Base-by-base conservation (phyloP, 2,329 filamentous ascomycete species). In the Colletotrichum gigasporum region DNA sequence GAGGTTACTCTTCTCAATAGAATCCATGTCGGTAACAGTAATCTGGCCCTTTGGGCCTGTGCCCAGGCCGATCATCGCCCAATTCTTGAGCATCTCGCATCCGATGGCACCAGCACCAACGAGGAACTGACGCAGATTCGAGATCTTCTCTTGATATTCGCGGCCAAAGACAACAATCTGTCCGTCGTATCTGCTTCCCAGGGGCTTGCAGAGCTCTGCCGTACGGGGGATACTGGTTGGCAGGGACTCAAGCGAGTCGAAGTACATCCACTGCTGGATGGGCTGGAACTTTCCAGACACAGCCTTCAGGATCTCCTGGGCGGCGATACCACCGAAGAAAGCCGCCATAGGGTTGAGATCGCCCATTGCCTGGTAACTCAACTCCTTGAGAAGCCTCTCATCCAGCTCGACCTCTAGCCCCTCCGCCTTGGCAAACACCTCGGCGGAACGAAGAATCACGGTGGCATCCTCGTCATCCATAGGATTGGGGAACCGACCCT, bases 11-110 rank as follows among this genome's bases (percentile, higher is more conserved):
- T 95, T 97, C 81, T 99, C 96, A 71, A 99, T 99, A 57, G 94
- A 94, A 74, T 99, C 96, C 89, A 97, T 98, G 76, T 99, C 96
- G 12, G 96, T 98, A 51, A 99, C 92, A 63, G 83, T 93, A 72
- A 99, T 96, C 78, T 91, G 91, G 72, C 96, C 96, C 50, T 94
- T 87, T 3, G 93, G 92, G 4, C 96, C 96, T 45, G 92, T 92
- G 44, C 91, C 95, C 28, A 99, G 84, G 69, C 96, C 96, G 76
- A 98, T 97, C 94, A 99, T 96, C 34, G 96, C 95, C 94, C 96
- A 99, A 79, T 98, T 98, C 87, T 99, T 99, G 70, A 99, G 83
- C 91, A 98, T 99, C 76, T 99, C 96, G 74, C 96, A 99, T 45
- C 96, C 96, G 76, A 99, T 99, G 68, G 96, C 96, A 72, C 96